These are phyloP conservation scores for Acer saccharum DNA, from an alignment of 345 rosid species.

Conservation along the genomic window DNA sequence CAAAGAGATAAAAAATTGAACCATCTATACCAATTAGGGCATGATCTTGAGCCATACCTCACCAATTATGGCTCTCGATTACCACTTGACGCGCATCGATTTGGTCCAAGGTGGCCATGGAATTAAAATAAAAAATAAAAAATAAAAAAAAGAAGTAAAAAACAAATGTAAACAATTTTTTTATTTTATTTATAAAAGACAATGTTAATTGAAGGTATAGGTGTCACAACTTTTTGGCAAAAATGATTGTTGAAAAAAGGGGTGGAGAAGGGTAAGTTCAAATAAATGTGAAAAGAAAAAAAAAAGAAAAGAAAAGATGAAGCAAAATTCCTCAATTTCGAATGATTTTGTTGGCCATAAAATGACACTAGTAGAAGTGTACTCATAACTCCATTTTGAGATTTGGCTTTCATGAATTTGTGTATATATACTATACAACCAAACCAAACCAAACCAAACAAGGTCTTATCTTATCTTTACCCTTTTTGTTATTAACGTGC, in stretches of 20 bases:
- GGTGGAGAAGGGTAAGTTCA: constrained; percentile 27
- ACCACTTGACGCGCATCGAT: too few relatives aligned
- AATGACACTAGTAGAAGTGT: constrained; percentile 38
- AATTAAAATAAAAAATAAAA: too few relatives aligned
- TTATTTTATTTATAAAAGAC: background rate
- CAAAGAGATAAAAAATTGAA: too few relatives aligned
- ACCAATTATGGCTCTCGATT: constrained; percentile 23
- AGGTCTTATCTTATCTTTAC: background rate
- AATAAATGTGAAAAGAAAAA: constrained; percentile 39
- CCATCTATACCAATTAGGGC: background rate
- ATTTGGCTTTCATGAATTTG: background rate
- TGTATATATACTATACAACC: too few relatives aligned
- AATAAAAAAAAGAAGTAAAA: too few relatives aligned
- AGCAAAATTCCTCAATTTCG: constrained; percentile 48
- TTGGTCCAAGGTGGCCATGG: background rate
- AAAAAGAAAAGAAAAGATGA: constrained; percentile 50
- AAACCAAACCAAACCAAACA: too few relatives aligned
- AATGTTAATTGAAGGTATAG: constrained; percentile 31
- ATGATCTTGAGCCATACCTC: constrained; percentile 13
- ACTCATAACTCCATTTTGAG: constrained; percentile 35
- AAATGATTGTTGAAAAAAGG: constrained; percentile 34
- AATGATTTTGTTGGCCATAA: constrained; percentile 92
- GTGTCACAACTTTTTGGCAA: constrained; percentile 53
- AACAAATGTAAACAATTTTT: too few relatives aligned
- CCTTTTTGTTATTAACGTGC: constrained; percentile 33